Base-by-base conservation (phyloP, 1,284 basidiomycete genomes). In the Coniferiporia weirii region DNA sequence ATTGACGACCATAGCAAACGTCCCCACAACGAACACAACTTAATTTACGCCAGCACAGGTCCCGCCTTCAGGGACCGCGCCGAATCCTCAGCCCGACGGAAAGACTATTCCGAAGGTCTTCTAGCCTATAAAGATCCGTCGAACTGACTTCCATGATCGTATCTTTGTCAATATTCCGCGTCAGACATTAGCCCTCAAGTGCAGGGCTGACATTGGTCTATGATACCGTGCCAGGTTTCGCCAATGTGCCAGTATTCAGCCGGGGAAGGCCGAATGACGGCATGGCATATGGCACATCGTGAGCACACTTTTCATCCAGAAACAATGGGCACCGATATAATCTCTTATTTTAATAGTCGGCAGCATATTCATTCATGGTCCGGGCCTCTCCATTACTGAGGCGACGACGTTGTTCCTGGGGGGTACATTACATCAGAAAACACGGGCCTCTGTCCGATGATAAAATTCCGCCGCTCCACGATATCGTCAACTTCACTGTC, bases 241-340 rank as follows among this genome's bases (percentile, higher is more conserved):
- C 84, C 83, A 1, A 73, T 87, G 67, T 85, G 83, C 67, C 80
- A 82, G 67, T 88, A 89, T 71, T 86, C 83, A 1, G 73, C 82
- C 1, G 74, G 85, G 40, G 68, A 84, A 65, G 82, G 87, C 9
- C 70, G 77, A 59, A 66, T 75, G 40, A 78, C 79, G 2, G 75
- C 79, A 61, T 80, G 75, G 74, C 82, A 83, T 66, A 68, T 81
- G 51, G 77, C 80, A 20, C 79, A 82, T 65, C 76, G 60, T 79
- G 73, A 47, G 71, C 66, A 34, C 15, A 17, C 45, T 22, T 15
- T 10, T 19, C 5, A 35, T 46, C n/a, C n/a, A n/a, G n/a, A 13
- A 36, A 15, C 47, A 32, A n/a, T 51, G 20, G 40, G 17, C 6
- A 20, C 19, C 5, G 20, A 32, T 17, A n/a, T 19, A 35, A 12